A percentile compares a stretch with the other conserved stretches of the same genome.
Evolutionary conservation across 1,139 yeast species (phyloP).

Genomic region (Suhomyces bolitotheri): DNA sequence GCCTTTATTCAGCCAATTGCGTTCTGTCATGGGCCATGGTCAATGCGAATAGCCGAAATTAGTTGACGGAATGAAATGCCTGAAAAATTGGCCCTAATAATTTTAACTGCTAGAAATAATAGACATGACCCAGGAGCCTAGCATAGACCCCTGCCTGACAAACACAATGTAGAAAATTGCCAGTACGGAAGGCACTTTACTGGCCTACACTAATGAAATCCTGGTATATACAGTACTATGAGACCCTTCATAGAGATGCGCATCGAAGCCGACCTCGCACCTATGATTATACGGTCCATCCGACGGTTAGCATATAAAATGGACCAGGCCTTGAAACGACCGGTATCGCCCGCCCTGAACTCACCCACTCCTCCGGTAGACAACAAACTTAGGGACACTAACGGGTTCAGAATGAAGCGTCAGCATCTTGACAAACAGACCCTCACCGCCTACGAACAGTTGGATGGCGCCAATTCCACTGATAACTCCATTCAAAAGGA

Average conservation of each 20-base stretch:
- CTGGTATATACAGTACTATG: background rate
- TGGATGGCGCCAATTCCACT: constrained; percentile 35
- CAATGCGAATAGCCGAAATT: no score
- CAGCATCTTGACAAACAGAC: constrained; percentile 46
- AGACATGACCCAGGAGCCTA: no score
- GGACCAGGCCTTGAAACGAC: constrained; percentile 5
- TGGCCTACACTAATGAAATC: no score
- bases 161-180: no score
- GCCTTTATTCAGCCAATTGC: no score
- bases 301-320: background rate
- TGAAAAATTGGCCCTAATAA: no score
- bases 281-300: background rate
- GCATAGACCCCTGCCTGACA: no score
- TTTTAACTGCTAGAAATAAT: no score
- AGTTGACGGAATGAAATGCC: no score
- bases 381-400: constrained; percentile 40
- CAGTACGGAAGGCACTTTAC: no score
- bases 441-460: constrained; percentile 42
- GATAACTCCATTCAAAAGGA: constrained; percentile 28
- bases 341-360: constrained; percentile 6
- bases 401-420: constrained; percentile 51
- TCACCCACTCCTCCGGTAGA: background rate
- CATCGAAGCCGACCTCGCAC: background rate
- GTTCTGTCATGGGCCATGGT: no score
- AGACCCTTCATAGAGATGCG: background rate